A percentile compares a stretch with the other conserved stretches of the same genome.
Evolutionary conservation across 805 yeast genomes (phyloP).

Genomic region (Phaffomyces thermotolerans): DNA sequence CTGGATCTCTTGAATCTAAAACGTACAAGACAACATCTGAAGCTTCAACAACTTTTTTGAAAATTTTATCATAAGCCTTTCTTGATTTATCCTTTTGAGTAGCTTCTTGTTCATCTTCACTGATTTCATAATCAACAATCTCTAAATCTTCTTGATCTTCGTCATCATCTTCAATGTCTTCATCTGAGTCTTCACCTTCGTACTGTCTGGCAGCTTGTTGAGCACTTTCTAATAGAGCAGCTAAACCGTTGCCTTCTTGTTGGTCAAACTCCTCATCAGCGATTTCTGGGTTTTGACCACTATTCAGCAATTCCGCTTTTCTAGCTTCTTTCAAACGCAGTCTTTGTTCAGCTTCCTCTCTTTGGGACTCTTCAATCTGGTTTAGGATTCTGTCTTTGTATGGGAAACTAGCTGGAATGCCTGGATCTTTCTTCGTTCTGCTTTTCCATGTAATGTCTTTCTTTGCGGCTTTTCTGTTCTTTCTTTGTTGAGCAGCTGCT

Average conservation of each 20-base stretch:
- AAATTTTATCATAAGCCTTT: slow-evolving; percentile 89
- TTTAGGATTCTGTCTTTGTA: slow-evolving; percentile 77
- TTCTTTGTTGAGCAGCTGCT: slow-evolving; percentile 85
- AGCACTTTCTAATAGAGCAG: slow-evolving; percentile 86
- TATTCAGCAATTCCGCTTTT: slow-evolving; percentile 32
- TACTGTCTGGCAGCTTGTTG: slow-evolving; percentile 77
- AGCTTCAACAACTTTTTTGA: slow-evolving; percentile 57
- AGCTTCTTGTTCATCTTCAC: slow-evolving; percentile 35
- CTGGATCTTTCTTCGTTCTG: slow-evolving; percentile 76
- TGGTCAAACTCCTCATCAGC: slow-evolving; percentile 34
- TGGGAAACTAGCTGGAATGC: slow-evolving; percentile 92
- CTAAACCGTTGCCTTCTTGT: slow-evolving; percentile 49
- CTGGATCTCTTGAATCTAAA: slow-evolving; percentile 95
- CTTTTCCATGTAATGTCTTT: slow-evolving; percentile 94
- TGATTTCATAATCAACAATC: slow-evolving; percentile 42
- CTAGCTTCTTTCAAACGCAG: slow-evolving; percentile 43
- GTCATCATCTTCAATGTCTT: slow-evolving; percentile 34
- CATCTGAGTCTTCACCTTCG: slow-evolving; percentile 45
- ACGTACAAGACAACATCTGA: slow-evolving; percentile 61
- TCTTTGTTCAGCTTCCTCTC: slow-evolving; percentile 48
- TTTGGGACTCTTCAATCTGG: slow-evolving; percentile 60
- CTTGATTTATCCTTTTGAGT: slow-evolving; percentile 65
- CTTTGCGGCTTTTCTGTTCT: slow-evolving; percentile 74
- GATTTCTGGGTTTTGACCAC: slow-evolving; percentile 30
- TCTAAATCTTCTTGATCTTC: slow-evolving; percentile 39